A percentile compares a stretch with the other conserved stretches of the same genome.
Evolutionary conservation across 116 monocot species (phyloP).

Genomic region (Zostera marina): DNA sequence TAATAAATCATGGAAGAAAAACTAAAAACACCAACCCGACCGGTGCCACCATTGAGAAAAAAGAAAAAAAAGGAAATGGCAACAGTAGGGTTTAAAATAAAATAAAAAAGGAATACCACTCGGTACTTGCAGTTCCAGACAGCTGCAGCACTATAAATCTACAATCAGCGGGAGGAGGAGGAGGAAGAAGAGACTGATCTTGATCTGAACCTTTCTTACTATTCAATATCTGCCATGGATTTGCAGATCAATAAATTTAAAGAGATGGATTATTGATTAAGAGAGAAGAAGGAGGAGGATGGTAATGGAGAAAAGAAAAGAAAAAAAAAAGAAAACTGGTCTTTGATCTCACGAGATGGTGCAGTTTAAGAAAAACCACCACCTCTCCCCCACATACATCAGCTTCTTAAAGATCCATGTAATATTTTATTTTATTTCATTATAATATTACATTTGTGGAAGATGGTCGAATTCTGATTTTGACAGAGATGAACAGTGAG

Average conservation of each 20-base stretch:
- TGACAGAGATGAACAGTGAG: background rate
- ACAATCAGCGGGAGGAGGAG: background rate
- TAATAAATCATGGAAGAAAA: too few relatives aligned
- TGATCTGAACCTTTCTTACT: conserved; percentile 19
- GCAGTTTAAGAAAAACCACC: background rate
- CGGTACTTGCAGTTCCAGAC: conserved; percentile 17
- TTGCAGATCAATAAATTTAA: conserved; percentile 7
- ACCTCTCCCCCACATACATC: background rate
- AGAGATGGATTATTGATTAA: background rate
- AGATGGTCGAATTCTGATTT: background rate
- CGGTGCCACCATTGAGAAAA: background rate
- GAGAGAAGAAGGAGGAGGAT: background rate
- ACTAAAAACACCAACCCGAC: too few relatives aligned
- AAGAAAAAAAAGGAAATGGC: conserved; percentile 7
- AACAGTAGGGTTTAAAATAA: too few relatives aligned
- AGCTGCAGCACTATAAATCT: conserved; percentile 9
- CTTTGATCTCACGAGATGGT: background rate
- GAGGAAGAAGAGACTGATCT: conserved; percentile 5
- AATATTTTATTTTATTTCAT: background rate
- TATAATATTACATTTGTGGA: background rate
- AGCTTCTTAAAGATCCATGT: background rate
- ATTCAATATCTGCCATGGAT: conserved; percentile 27
- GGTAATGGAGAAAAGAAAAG: background rate
- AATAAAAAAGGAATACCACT: conserved; percentile 12
- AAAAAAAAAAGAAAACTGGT: too few relatives aligned